These are phyloP conservation scores for Pseudocercospora macadamiae DNA, from an alignment of 2,329 filamentous ascomycete species.

Conservation along the genomic window DNA sequence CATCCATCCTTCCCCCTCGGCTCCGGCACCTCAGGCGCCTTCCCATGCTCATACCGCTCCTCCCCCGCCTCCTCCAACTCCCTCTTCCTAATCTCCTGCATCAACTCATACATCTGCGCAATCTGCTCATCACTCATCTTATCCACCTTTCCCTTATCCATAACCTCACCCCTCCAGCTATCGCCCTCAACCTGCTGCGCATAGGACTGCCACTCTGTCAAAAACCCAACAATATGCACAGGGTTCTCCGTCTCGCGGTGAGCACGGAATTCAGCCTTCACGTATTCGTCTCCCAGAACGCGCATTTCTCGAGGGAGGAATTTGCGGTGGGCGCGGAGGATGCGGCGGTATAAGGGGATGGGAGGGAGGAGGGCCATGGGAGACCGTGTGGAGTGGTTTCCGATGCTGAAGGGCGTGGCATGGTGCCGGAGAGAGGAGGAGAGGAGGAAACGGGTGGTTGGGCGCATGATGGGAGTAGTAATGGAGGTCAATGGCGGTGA, in stretches of 20 bases:
- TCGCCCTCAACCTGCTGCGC: constrained; percentile 90
- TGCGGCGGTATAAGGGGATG: constrained; percentile 83
- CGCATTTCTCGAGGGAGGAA: constrained; percentile 74
- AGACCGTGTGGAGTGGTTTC: constrained; percentile 39
- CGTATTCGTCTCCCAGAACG: constrained; percentile 84
- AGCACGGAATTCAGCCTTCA: constrained; percentile 88
- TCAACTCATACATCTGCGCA: constrained; percentile 89
- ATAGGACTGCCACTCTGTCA: constrained; percentile 97
- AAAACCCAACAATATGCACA: constrained; percentile 89
- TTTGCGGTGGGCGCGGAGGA: constrained; percentile 84
- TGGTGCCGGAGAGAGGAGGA: constrained; percentile 30
- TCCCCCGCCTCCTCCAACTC: constrained; percentile 52
- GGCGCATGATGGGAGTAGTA: constrained; percentile 28
- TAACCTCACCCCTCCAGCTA: constrained; percentile 77
- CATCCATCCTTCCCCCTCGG: constrained; percentile 11
- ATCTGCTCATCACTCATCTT: constrained; percentile 98
- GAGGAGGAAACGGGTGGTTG: not conserved
- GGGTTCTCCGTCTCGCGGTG: constrained; percentile 87
- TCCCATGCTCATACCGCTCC: constrained; percentile 29
- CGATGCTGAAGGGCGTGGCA: constrained; percentile 38
- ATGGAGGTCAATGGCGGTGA: not conserved
- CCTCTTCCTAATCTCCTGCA: constrained; percentile 73
- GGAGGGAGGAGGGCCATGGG: constrained; percentile 77
- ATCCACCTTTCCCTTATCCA: constrained; percentile 80
- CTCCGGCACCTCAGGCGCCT: constrained; percentile 20